A percentile compares a stretch with the other conserved stretches of the same genome.
These are phyloP conservation scores for Avena sativa DNA, from an alignment of 176 grass and related monocot species.

Conservation along the genomic window DNA sequence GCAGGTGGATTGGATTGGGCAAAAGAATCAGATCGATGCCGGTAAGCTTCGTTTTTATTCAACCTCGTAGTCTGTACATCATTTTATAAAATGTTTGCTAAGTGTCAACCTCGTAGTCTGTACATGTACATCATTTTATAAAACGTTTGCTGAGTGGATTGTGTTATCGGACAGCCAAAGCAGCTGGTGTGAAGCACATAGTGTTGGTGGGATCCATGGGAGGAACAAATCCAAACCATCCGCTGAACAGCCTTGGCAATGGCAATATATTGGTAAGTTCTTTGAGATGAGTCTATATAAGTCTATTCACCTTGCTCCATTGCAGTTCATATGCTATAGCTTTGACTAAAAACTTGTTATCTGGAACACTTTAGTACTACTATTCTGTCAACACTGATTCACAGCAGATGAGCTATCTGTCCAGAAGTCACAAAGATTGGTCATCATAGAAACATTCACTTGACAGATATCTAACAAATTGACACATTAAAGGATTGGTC, in stretches of 20 bases:
- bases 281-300: neutral
- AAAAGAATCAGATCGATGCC: slow-evolving; percentile 90
- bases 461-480: neutral
- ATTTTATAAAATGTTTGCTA: too few species aligned
- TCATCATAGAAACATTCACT: neutral
- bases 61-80: neutral
- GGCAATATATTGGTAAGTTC: slow-evolving; percentile 79
- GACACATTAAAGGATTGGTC: neutral
- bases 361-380: too few species aligned
- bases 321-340: neutral
- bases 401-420: neutral
- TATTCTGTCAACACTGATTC: too few species aligned
- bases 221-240: slow-evolving; percentile 80
- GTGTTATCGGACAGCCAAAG: slow-evolving; percentile 59
- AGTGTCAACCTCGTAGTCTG: neutral
- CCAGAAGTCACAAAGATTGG: neutral
- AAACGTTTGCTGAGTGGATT: neutral
- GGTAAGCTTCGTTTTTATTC: slow-evolving; percentile 37
- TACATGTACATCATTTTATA: neutral
- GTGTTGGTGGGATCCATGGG: slow-evolving; percentile 93
- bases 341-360: neutral
- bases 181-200: slow-evolving; percentile 76
- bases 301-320: neutral
- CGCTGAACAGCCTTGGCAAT: slow-evolving; percentile 85
- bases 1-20: slow-evolving; percentile 87